Evolutionary conservation across 139 green algal species (phyloP).

Genomic region (Closterium sp.): DNA sequence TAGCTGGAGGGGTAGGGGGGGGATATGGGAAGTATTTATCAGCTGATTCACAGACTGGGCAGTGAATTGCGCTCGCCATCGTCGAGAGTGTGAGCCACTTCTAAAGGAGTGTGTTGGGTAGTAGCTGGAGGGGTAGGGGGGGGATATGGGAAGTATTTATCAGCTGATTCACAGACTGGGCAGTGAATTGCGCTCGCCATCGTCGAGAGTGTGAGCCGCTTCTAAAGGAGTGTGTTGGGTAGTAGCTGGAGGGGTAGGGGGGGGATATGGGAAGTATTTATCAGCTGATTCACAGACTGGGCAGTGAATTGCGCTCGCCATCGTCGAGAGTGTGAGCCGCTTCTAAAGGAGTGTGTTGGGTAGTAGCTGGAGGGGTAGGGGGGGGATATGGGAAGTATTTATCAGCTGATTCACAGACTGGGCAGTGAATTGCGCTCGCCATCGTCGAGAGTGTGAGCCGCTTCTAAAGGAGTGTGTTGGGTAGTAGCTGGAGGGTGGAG

Average conservation of each 20-base stretch:
- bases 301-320: too few relatives aligned
- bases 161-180: too few relatives aligned
- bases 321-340: too few relatives aligned
- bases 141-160: background rate
- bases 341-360: too few relatives aligned
- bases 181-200: too few relatives aligned
- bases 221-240: too few relatives aligned
- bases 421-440: too few relatives aligned
- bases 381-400: background rate
- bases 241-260: too few relatives aligned
- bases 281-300: too few relatives aligned
- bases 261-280: background rate
- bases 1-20: background rate
- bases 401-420: background rate
- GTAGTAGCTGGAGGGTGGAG: background rate
- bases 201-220: background rate
- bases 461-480: too few relatives aligned
- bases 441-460: too few relatives aligned
- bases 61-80: background rate
- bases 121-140: background rate
- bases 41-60: background rate
- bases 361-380: too few relatives aligned
- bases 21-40: background rate
- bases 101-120: slow-evolving; percentile 52
- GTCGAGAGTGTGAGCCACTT: background rate